Evolutionary conservation across 1,284 basidiomycete genomes (phyloP).

Genomic region (Moesziomyces sp.): DNA sequence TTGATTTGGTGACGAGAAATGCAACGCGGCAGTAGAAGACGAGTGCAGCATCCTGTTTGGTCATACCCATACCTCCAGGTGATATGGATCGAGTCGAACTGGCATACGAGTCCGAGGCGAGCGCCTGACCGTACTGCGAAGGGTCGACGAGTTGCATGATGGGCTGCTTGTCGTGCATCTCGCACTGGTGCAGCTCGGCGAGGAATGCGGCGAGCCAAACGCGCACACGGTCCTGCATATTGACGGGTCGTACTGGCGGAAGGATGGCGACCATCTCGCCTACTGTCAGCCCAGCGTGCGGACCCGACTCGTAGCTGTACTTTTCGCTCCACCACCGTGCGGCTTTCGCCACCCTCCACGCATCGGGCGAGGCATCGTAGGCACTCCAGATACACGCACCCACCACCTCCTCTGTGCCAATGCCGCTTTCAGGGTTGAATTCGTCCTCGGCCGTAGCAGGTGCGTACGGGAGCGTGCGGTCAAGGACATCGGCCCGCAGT

Average conservation of each 20-base stretch:
- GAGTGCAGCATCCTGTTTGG: slow-evolving; percentile 27
- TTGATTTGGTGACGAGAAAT: slow-evolving; percentile 7
- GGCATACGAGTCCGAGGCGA: background rate
- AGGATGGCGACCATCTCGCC: slow-evolving; percentile 46
- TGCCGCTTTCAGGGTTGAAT: slow-evolving; percentile 35
- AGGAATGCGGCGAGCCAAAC: slow-evolving; percentile 33
- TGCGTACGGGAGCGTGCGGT: slow-evolving; percentile 20
- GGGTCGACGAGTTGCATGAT: slow-evolving; percentile 30
- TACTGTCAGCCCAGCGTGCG: slow-evolving; percentile 28
- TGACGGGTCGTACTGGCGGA: slow-evolving; percentile 31
- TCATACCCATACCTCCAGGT: background rate
- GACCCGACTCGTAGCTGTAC: slow-evolving; percentile 29
- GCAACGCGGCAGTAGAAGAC: slow-evolving; percentile 18
- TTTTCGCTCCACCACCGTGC: slow-evolving; percentile 44
- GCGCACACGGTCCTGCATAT: slow-evolving; percentile 29
- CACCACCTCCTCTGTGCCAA: slow-evolving; percentile 38
- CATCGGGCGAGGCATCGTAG: slow-evolving; percentile 20
- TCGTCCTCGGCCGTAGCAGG: slow-evolving; percentile 18
- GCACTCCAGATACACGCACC: slow-evolving; percentile 29
- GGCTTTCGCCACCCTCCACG: slow-evolving; percentile 20
- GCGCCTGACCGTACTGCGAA: slow-evolving; percentile 11
- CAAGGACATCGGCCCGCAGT: slow-evolving; percentile 19
- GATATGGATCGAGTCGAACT: background rate
- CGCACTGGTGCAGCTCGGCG: slow-evolving; percentile 33
- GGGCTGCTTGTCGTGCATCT: slow-evolving; percentile 19